Base-by-base conservation (phyloP, 1,284 basidiomycete species). In the Phlebopus sp. region DNA sequence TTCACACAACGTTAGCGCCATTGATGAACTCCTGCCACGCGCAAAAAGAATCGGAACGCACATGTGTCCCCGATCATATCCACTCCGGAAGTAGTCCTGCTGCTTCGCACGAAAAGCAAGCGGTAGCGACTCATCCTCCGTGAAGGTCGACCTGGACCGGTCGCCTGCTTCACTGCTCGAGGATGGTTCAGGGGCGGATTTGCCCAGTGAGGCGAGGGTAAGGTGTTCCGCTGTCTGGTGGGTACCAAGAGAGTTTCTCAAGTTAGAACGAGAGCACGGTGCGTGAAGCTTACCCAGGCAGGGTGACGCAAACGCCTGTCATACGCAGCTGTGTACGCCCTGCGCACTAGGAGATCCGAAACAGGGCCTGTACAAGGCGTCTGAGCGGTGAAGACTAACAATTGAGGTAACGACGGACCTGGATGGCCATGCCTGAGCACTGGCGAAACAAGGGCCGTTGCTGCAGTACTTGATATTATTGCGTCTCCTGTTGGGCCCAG, bases 21-120 rank as follows among this genome's bases (percentile, higher is more conserved):
- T 35, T 10, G 11, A 27, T 39, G 18, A n/a, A 37, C 34, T 34
- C 23, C 34, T 13, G 39, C 14, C 18, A 14, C 42, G 37, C 32
- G 32, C 15, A 36, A 38, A 42, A 31, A 42, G 36, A 32, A 27
- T 40, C 32, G 23, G 35, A 32, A 73, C 83, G 41, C 53, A 87
- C 95, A 99, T 98, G 68, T 99, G 96, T 37, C 96, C 97, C 14
- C 96, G 83, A 65, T 97, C 96, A 68, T 98, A 99, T 11, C 96
- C 96, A 58, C 90, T 94, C 50, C 80, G 77, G 69, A 97, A 96
- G 67, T 98, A 96, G 64, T 97, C 93, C 58, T 84, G 76, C 55
- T 98, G 73, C 51, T 81, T 87, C 0, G 96, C 88, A 25, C 95
- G 79, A 76, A 98, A 99, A 46, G 74, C 59, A 41, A 72, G 72